Percentiles rank a stretch among this genome's conserved stretches.
Conservation (phyloP, 2,329 filamentous ascomycete species). For the Paecilomyces formosus region DNA sequence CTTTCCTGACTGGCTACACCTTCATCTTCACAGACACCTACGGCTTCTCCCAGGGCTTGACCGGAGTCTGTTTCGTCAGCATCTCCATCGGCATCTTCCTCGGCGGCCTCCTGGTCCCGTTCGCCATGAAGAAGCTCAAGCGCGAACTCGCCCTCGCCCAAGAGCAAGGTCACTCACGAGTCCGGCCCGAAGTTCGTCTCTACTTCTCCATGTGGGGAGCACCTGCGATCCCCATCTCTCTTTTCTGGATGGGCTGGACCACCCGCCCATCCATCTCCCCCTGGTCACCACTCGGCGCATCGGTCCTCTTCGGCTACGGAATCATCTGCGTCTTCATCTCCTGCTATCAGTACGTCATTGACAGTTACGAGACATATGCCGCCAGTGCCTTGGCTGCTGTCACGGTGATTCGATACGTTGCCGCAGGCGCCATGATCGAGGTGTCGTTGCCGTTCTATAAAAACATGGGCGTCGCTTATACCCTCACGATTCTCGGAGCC, state of each 20-base stretch:
- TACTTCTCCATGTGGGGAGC: constrained; percentile 48
- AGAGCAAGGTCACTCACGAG: constrained; percentile 27
- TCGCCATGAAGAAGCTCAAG: constrained; percentile 39
- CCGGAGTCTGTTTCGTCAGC: constrained; percentile 42
- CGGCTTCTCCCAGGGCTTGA: constrained; percentile 36
- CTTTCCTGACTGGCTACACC: constrained; percentile 38
- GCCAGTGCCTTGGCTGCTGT: constrained; percentile 39
- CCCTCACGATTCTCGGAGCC: constrained; percentile 32
- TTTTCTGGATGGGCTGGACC: constrained; percentile 56
- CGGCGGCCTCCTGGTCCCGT: constrained; percentile 32
- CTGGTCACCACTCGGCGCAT: constrained; percentile 44
- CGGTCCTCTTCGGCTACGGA: constrained; percentile 45
- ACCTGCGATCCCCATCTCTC: constrained; percentile 41
- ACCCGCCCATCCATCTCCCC: constrained; percentile 36
- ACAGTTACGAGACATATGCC: constrained; percentile 46
- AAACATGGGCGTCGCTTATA: constrained; percentile 31
- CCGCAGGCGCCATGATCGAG: constrained; percentile 27
- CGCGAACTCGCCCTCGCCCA: constrained; percentile 35
- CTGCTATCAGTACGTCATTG: constrained; percentile 50
- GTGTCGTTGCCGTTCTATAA: constrained; percentile 29
- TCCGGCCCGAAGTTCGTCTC: constrained; percentile 48
- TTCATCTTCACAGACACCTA: constrained; percentile 45
- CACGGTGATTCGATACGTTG: constrained; percentile 33
- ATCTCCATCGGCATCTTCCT: constrained; percentile 38
- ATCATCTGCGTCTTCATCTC: constrained; percentile 44